phyloP scores from a whole-genome alignment of 164 flowering plant genomes.

The Magnolia changhungtana region DNA sequence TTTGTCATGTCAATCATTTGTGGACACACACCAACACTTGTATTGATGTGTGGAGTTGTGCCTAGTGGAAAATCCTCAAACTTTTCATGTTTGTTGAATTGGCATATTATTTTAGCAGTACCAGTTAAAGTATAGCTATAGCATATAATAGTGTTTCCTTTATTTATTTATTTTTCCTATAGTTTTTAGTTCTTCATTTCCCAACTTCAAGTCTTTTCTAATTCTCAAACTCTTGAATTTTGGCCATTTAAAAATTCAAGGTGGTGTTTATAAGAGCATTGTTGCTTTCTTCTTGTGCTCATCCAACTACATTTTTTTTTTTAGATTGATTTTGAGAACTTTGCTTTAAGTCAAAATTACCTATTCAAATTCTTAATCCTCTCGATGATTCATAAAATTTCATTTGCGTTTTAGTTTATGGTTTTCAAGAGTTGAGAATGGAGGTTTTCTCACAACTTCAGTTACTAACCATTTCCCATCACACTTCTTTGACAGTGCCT shows the following conservation, averaged over 20 bases:
- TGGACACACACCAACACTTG: not conserved
- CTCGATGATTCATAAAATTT: not conserved
- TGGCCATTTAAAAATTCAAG: not conserved
- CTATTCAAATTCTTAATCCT: not conserved
- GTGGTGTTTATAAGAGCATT: not conserved
- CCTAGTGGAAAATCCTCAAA: not conserved
- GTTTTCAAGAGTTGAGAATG: not conserved
- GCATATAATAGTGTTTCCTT: not conserved
- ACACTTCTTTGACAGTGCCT: slow-evolving; percentile 53
- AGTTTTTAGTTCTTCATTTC: not conserved
- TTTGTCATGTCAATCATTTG: not conserved
- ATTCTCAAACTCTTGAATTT: not conserved
- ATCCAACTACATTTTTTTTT: not conserved
- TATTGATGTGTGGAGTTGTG: not conserved
- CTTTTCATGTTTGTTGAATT: not conserved
- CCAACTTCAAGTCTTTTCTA: not conserved
- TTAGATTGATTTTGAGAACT: not conserved
- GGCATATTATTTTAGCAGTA: not conserved
- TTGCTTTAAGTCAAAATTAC: not conserved
- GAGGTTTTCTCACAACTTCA: not conserved
- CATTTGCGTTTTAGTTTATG: not conserved
- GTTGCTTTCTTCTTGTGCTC: not conserved
- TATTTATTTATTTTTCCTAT: not conserved
- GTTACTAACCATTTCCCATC: slow-evolving; percentile 7
- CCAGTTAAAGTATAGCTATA: not conserved